Base-by-base conservation (phyloP, 129 eudicot genomes). In the Lonicera japonica region DNA sequence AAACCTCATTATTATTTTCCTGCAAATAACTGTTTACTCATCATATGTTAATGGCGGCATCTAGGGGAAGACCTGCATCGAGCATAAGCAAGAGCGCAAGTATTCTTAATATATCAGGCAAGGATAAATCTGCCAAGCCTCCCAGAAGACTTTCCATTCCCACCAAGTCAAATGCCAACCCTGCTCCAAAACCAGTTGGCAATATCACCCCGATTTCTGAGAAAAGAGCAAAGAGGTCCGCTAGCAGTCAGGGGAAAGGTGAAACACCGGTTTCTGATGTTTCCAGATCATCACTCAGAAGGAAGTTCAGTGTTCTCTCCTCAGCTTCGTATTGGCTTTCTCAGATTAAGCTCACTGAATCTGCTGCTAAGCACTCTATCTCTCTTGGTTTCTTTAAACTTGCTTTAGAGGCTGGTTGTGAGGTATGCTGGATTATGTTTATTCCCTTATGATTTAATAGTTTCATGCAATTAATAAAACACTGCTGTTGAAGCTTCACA, bases 381-480 rank as follows among this genome's bases (percentile, higher is more conserved):
- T 91, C 98, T 19, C 95, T 91, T 54, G 96, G 96, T 36, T 87
- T 91, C 75, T 91, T 91, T 47, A 91, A 87, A 68, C 96, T 91
- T 46, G 98, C 98, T 38, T 64, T 82, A 5, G 95, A 87, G 58
- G 95, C 95, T 20, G 85, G 83, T 52, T 82, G 95, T 38, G 91
- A 91, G 98, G 98, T 91, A 87, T 54, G 19, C 21, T 16, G 54
- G 17, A 19, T 43, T 1, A 23, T 11, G 0, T 3, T 39, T 55
- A 36, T 19, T 41, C 38, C 29, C 8, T 50, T 45, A 12, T 38
- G 34, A 19, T 2, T 51, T 41, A 7, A 18, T 64, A 38, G 18
- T 38, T 40, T 0, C 11, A 14, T 60, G n/a, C 14, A 43, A 43
- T 10, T 38, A 4, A 38, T 29, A 6, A 29, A 29, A 29, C 36